Percentiles rank a stretch among this genome's conserved stretches.
phyloP scores from a whole-genome alignment of 192 early-diverging fungal genomes.

The Backusella circina region DNA sequence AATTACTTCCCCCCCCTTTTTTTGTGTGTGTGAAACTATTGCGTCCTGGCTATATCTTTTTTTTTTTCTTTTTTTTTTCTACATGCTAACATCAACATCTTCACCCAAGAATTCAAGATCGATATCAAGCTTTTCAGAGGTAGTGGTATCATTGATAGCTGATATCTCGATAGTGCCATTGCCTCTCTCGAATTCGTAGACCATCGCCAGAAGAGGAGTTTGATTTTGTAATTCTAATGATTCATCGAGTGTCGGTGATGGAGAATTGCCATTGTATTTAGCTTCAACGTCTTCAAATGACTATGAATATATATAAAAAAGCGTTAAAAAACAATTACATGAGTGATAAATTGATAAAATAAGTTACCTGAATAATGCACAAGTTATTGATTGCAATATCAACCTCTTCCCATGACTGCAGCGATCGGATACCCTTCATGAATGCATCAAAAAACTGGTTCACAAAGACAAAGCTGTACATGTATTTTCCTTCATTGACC shows the following conservation, averaged over 20 bases:
- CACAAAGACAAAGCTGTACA: slow-evolving; percentile 46
- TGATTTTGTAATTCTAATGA: neutral
- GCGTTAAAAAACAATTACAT: neutral
- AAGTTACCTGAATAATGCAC: slow-evolving; percentile 42
- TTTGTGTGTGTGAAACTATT: neutral
- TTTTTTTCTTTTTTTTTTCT: neutral
- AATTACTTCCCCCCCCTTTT: neutral
- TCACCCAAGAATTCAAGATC: slow-evolving; percentile 16
- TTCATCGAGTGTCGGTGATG: neutral
- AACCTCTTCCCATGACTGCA: slow-evolving; percentile 43
- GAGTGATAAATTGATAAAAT: neutral
- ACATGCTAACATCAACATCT: neutral
- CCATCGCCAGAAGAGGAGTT: slow-evolving; percentile 36
- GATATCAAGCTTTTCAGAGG: slow-evolving; percentile 8
- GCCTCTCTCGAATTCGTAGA: slow-evolving; percentile 53
- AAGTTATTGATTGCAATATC: slow-evolving; percentile 47
- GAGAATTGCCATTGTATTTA: neutral
- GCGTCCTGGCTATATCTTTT: neutral
- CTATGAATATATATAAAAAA: slow-evolving; percentile 11
- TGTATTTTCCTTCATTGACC: slow-evolving; percentile 33
- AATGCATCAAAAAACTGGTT: slow-evolving; percentile 55
- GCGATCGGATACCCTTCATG: slow-evolving; percentile 40
- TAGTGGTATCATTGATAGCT: slow-evolving; percentile 30
- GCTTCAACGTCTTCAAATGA: slow-evolving; percentile 32
- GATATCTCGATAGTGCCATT: slow-evolving; percentile 46